Conservation (phyloP, 208 protist genomes). For the Trypanosoma caninum region DNA sequence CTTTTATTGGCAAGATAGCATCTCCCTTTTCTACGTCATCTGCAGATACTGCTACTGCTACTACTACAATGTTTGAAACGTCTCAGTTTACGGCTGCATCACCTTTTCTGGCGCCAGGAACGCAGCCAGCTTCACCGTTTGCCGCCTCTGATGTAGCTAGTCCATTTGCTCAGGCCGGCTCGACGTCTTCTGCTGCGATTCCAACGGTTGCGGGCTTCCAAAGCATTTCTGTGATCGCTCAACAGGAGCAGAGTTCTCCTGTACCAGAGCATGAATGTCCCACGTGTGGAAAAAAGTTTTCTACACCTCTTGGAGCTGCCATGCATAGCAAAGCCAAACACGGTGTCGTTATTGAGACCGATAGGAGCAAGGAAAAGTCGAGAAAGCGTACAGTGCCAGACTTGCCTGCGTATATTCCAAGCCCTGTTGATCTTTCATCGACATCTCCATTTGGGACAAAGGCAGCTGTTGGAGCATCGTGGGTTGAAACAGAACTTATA, state of each 20-base stretch:
- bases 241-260: conserved; percentile 10
- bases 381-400: conserved; percentile 25
- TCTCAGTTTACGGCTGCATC: conserved; percentile 38
- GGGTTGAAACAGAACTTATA: conserved; percentile 69
- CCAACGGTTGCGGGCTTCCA: background rate
- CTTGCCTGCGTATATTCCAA: conserved; percentile 85
- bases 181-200: background rate
- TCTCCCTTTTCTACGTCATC: conserved; percentile 28
- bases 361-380: conserved; percentile 21
- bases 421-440: conserved; percentile 81
- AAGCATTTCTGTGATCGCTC: conserved; percentile 12
- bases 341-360: conserved; percentile 37
- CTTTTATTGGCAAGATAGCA: conserved; percentile 24
- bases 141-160: conserved; percentile 15
- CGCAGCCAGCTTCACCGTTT: conserved; percentile 38
- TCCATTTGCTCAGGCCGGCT: conserved; percentile 16
- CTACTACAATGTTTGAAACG: conserved; percentile 31
- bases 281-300: conserved; percentile 58
- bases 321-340: conserved; percentile 88
- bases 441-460: conserved; percentile 70
- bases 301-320: conserved; percentile 50
- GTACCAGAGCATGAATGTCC: conserved; percentile 45
- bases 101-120: conserved; percentile 19
- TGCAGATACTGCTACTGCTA: conserved; percentile 24
- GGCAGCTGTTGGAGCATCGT: conserved; percentile 26